Evolutionary conservation across 1,284 basidiomycete genomes (phyloP).

Genomic region (Ceraceosorus bombacis): DNA sequence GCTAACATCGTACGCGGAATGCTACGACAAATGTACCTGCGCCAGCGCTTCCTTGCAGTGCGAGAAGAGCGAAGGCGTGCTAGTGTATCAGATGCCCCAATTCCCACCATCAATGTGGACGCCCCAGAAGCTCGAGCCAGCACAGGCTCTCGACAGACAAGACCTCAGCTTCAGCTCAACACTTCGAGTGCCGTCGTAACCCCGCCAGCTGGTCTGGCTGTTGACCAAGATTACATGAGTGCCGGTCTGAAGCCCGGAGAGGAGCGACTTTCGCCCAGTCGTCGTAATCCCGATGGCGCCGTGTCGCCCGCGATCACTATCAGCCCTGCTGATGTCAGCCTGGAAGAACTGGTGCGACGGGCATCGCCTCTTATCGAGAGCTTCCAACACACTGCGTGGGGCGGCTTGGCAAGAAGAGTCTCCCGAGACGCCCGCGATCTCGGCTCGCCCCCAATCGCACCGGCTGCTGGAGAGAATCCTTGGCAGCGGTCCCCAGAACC

Average conservation of each 20-base stretch:
- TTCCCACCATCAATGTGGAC: background rate
- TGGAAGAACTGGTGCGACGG: conserved; percentile 19
- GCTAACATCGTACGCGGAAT: conserved; percentile 38
- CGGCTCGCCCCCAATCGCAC: no score
- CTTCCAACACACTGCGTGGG: conserved; percentile 30
- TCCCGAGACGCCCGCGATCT: background rate
- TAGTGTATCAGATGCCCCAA: background rate
- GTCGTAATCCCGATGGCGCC: background rate
- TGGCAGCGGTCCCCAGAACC: no score
- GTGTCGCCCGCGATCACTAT: conserved; percentile 10
- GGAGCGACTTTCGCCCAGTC: no score
- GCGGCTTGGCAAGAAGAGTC: conserved; percentile 24
- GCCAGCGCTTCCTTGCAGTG: conserved; percentile 31
- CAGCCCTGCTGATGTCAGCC: conserved; percentile 13
- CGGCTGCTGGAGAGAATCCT: no score
- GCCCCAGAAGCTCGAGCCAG: background rate
- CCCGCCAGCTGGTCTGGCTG: no score
- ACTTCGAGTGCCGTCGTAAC: no score
- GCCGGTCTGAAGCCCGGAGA: no score
- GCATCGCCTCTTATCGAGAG: conserved; percentile 22
- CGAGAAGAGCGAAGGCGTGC: conserved; percentile 6
- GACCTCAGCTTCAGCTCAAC: no score
- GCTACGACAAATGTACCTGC: conserved; percentile 33
- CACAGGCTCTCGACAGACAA: background rate
- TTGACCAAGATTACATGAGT: no score